Evolutionary conservation across 768 basidiomycete genomes (phyloP), one percentile per base, ranked within the genome.

Genomic region (Xerocomus spinulosus): DNA sequence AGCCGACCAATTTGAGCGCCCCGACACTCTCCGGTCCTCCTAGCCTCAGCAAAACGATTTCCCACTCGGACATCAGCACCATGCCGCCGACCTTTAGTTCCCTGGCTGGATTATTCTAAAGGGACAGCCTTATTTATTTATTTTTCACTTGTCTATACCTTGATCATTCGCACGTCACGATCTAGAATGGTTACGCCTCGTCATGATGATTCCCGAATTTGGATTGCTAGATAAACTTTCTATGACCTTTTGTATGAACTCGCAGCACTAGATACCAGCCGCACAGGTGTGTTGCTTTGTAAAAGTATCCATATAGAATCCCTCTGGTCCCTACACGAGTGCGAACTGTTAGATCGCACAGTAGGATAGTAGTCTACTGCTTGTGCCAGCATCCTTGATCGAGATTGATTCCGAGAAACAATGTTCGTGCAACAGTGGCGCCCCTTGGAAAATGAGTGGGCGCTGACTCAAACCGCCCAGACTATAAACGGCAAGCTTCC

Each of bases 11-110:
- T 15, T 36, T 7, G 24, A 47, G 25, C 32, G 9, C 30, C 14
- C 30, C 47, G 2, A 51, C 57, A 0, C 28, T 42, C 3, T 48
- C 54, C 12, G 42, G 36, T 26, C 4, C 35, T 3, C 26, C 29
- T 8, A 43, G 20, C 36, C 17, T 46, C 20, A 42, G 40, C 14
- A 42, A 2, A 20, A 56, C 57, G 9, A 53, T 37, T 34, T 37
- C 38, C 13, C 45, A 42, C 15, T 40, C 48, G n/a, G 60, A 59
- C 30, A 44, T 62, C 4, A 56, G 42, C 35, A 56, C 49, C 18
- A 52, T 57, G 42, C 47, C 58, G 10, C 37, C 55, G 23, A 52
- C 50, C 21, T 35, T 49, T 21, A 55, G 52, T 20, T 45, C 45
- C 3, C 39, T 55, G 23, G 47, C 49, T 28, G 42, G 46, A 28